Evolutionary conservation across 2,329 filamentous ascomycete species (phyloP).

Genomic region (Aspergillus jensenii): DNA sequence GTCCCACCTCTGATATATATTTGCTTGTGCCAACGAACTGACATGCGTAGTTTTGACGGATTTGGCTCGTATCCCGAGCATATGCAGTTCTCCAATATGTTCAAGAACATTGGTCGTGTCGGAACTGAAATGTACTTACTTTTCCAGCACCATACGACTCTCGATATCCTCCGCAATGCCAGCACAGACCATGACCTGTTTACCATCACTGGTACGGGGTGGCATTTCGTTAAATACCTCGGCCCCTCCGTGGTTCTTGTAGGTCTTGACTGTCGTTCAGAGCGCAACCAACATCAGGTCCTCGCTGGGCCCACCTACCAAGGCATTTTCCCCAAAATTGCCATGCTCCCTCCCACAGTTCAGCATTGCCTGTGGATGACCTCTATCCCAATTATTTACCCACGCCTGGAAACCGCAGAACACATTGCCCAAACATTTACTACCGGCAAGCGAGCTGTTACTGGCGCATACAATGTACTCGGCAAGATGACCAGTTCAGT

Average conservation of each 20-base stretch:
- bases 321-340: constrained; percentile 93
- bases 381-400: constrained; percentile 86
- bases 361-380: constrained; percentile 98
- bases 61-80: constrained; percentile 97
- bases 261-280: constrained; percentile 87
- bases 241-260: constrained; percentile 88
- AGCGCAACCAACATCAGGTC: constrained; percentile 85
- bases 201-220: constrained; percentile 93
- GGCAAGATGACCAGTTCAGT: constrained; percentile 95
- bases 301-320: constrained; percentile 97
- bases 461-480: constrained; percentile 91
- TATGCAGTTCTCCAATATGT: constrained; percentile 96
- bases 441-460: constrained; percentile 94
- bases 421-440: constrained; percentile 87
- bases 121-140: constrained; percentile 97
- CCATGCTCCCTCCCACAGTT: constrained; percentile 83
- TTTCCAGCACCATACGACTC: constrained; percentile 96
- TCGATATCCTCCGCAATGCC: constrained; percentile 88
- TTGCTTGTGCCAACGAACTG: constrained; percentile 1
- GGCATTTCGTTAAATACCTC: constrained; percentile 97
- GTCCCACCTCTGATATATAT: not conserved
- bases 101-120: constrained; percentile 95
- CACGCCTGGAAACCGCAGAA: constrained; percentile 86
- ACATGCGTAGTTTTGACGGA: constrained; percentile 74
- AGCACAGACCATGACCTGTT: constrained; percentile 88